Evolutionary conservation across 2,329 filamentous ascomycete genomes (phyloP).

Genomic region (Diaporthe citriasiana): DNA sequence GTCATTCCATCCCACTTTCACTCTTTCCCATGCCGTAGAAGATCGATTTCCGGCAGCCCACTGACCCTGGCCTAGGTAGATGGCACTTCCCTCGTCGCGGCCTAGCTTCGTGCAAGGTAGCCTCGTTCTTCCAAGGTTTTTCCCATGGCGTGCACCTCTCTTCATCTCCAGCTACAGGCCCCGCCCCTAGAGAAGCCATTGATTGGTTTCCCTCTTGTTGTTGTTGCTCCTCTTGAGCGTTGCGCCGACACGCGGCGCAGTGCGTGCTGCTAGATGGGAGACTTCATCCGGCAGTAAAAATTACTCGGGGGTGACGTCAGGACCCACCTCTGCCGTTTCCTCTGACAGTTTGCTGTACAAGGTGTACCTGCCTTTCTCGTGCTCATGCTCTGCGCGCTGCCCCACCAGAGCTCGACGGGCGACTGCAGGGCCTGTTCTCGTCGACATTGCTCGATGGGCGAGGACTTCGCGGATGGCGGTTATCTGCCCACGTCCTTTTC

Average conservation of each 20-base stretch:
- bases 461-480: background rate
- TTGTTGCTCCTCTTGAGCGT: background rate
- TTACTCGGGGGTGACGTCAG: conserved; percentile 17
- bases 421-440: background rate
- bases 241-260: background rate
- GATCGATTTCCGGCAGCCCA: conserved; percentile 35
- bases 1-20: conserved; percentile 28
- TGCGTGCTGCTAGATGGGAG: conserved; percentile 2
- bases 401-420: conserved; percentile 21
- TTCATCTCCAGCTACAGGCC: background rate
- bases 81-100: conserved; percentile 15
- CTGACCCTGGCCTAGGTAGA: conserved; percentile 2
- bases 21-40: conserved; percentile 35
- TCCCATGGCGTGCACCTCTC: background rate
- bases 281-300: conserved; percentile 12
- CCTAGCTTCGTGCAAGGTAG: conserved; percentile 15
- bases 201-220: background rate
- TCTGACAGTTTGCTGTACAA: background rate
- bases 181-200: background rate
- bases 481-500: background rate
- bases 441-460: background rate
- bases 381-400: background rate
- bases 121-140: conserved; percentile 23
- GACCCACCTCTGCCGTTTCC: conserved; percentile 25
- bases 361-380: conserved; percentile 4